Evolutionary conservation across 2,329 filamentous ascomycete species (phyloP), one percentile per base, ranked within the genome.

Genomic region (Pseudogymnoascus sp.): DNA sequence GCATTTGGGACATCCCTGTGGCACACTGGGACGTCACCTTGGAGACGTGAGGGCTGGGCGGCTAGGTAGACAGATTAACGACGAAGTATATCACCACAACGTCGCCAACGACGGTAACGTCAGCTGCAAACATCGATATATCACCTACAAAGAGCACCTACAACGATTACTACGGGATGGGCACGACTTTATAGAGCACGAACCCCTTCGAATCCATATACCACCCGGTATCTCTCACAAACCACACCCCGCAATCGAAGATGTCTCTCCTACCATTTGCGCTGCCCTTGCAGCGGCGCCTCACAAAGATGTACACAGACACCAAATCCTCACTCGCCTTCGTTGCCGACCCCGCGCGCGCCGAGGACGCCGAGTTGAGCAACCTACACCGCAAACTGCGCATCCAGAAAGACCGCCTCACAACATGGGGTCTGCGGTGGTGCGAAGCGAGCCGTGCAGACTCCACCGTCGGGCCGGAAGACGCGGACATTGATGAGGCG

Each of bases 361-460:
- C 82, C 69, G 78, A 87, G 70, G 80, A 87, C 71, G 88, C 88
- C 23, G 88, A 91, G 66, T 84, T 90, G 71, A 85, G 87, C 69
- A 81, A 83, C 14, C 77, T 92, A 33, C 87, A 92, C 72, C 86
- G 88, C 66, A 91, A 90, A 72, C 83, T 91, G 66, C 84, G 88
- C 66, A 91, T 92, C 67, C 90, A 92, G 69, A 91, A 90, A 72
- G 88, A 92, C 75, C 82, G 90, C 14, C 79, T 92, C 55, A 85
- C 90, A 63, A 88, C 85, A 64, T 93, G 90, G 90, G 90, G 89
- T 0, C 78, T 91, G 60, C 88, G 91, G 73, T 93, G 90, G 90
- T 89, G 86, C 62, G 89, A 92, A 72, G 85, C 87, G 45, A 76
- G 77, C 14, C 82, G 79, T 66, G 82, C 79, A 66, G 82, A 87